Conservation (phyloP, 1,284 basidiomycete species). For the Leccinum solheimii region DNA sequence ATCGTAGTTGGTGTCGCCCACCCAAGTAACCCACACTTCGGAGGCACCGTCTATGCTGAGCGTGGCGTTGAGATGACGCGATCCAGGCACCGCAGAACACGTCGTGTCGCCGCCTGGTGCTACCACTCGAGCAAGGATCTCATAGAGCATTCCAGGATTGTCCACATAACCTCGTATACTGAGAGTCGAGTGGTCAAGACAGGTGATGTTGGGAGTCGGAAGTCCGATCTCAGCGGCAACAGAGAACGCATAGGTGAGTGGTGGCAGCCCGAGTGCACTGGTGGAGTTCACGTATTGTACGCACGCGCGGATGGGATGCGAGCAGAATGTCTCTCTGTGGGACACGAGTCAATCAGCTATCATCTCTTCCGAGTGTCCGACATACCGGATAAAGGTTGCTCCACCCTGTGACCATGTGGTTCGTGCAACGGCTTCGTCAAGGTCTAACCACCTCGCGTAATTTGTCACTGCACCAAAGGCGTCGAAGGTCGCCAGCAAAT, state of each 20-base stretch:
- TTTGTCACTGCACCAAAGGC: conserved; percentile 42
- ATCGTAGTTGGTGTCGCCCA: conserved; percentile 68
- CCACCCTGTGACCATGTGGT: conserved; percentile 59
- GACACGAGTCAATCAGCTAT: background rate
- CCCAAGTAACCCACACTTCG: conserved; percentile 66
- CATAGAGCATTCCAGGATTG: conserved; percentile 66
- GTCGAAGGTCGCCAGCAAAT: conserved; percentile 54
- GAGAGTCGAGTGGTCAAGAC: conserved; percentile 56
- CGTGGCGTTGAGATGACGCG: conserved; percentile 51
- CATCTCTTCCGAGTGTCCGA: background rate
- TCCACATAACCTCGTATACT: conserved; percentile 53
- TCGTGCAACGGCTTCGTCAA: conserved; percentile 59
- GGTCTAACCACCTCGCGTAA: conserved; percentile 67
- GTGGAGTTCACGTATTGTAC: conserved; percentile 51
- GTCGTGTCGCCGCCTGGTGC: conserved; percentile 30
- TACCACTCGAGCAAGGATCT: conserved; percentile 55
- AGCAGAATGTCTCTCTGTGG: conserved; percentile 66
- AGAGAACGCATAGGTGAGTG: conserved; percentile 55
- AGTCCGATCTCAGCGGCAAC: conserved; percentile 47
- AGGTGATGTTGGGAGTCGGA: conserved; percentile 59
- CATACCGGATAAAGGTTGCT: conserved; percentile 48
- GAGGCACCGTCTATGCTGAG: conserved; percentile 43
- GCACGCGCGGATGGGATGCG: conserved; percentile 61
- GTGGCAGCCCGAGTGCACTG: conserved; percentile 32
- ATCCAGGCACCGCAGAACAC: conserved; percentile 38